Base-by-base conservation (phyloP, 139 green algal species). In the Pseudopediastrum boryanum region DNA sequence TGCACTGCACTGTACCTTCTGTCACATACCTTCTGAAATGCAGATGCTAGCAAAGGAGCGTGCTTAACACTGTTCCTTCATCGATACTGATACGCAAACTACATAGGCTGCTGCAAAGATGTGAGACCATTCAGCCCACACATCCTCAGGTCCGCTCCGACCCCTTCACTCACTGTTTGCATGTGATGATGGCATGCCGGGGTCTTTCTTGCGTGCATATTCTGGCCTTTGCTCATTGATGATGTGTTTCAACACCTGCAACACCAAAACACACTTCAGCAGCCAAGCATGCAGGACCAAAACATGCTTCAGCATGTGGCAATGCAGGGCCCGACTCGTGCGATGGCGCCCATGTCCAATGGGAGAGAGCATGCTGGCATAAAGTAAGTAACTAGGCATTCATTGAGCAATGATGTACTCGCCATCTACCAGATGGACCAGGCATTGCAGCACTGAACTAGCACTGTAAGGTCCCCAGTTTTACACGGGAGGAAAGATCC, bases 171-270 rank as follows among this genome's bases (percentile, higher is more conserved):
- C 74, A 90, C 78, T 92, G 67, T 88, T 90, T 23, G 83, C 76
- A 13, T 85, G 80, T 27, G 85, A 90, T 9, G 85, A 90, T 0
- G 84, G 85, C 78, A 86, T 92, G 21, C 87, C 86, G 9, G 79
- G 81, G 68, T 90, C 93, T 2, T 56, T 65, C 75, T 96, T 96
- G 0, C 72, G 71, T 2, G 88, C 90, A 25, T 61, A 71, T 0
- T 80, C 64, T 0, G 93, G 93, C 7, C 93, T 81, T 43, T 88
- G 64, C 58, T 92, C 48, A 10, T 94, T 95, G 63, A 97, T 88
- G 4, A 87, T 6, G 2, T 76, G 41, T 67, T 97, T 97, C 19
- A 97, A 70, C 0, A 83, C 48, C 86, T 90, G 83, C 25, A 64
- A 35, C 23, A n/a, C n/a, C n/a, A n/a, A 33, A 65, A 21, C 50